These are phyloP conservation scores for Ogataea philodendri DNA, from an alignment of 805 yeast species.

Conservation along the genomic window DNA sequence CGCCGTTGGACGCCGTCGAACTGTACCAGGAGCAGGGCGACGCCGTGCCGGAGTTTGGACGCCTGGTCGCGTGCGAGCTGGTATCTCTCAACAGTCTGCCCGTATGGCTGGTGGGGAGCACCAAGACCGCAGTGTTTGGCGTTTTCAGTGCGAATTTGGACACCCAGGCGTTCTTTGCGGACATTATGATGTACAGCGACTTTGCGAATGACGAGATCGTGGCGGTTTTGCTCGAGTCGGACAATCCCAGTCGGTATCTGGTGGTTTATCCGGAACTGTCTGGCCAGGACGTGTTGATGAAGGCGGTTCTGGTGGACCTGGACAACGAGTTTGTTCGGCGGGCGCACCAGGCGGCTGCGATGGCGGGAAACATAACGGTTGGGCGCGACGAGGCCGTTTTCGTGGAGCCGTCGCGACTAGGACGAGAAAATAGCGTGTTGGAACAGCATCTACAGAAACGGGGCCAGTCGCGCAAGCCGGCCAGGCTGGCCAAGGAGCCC, in stretches of 20 bases:
- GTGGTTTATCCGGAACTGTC: constrained; percentile 18
- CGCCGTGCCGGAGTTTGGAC: constrained; percentile 4
- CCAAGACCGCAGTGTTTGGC: constrained; percentile 6
- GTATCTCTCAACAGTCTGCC: constrained; percentile 17
- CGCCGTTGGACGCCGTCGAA: constrained; percentile 3
- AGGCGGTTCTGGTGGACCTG: constrained; percentile 15
- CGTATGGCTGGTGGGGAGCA: constrained; percentile 16
- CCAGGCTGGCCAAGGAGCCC: constrained; percentile 2
- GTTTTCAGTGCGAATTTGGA: constrained; percentile 11
- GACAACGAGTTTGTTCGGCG: constrained; percentile 15
- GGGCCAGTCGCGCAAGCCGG: constrained; percentile 3
- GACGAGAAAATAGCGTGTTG: constrained; percentile 21
- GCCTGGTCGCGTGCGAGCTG: constrained; percentile 14
- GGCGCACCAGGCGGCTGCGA: constrained; percentile 3
- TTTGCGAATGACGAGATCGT: constrained; percentile 12
- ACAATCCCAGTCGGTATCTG: constrained; percentile 8
- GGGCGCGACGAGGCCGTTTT: constrained; percentile 6
- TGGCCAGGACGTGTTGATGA: constrained; percentile 12
- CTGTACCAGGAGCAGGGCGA: constrained; percentile 2
- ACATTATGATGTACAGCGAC: constrained; percentile 12
- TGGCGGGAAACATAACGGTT: not conserved
- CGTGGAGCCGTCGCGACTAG: constrained; percentile 15
- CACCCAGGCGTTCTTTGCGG: constrained; percentile 17
- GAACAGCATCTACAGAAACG: constrained; percentile 24
- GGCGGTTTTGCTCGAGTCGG: constrained; percentile 18